Base-by-base conservation (phyloP, 208 protist species). In the Leishmania major region DNA sequence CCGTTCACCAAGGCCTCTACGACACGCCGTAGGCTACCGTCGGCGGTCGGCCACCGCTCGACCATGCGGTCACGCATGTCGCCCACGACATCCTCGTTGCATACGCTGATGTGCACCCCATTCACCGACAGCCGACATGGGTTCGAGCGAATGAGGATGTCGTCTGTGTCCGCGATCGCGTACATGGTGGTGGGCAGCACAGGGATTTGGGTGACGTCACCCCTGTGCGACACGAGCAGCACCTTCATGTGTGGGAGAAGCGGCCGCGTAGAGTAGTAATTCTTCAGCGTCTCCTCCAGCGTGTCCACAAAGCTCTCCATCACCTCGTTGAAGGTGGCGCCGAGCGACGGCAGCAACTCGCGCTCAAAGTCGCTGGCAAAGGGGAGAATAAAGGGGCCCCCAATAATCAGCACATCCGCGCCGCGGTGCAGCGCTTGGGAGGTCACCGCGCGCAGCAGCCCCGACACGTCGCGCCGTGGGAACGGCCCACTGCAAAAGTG, bases 401-500 rank as follows among this genome's bases (percentile, higher is more conserved):
- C 95, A 78, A 97, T 92, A 74, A 97, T 91, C 8, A 97, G 85
- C 25, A 97, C 57, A 76, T 96, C 87, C 2, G 95, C 95, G 25
- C 89, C 92, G 40, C 95, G 93, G 77, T 86, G 83, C 73, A 96
- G 84, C 5, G 95, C 93, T 67, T 92, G 88, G 5, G 35, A 60
- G 19, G 90, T 90, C 22, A 96, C 90, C 25, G 84, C 71, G 51
- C 78, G 83, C 75, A 96, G 90, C 66, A 97, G 79, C 0, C 77
- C 84, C 2, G 40, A 43, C 25, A 96, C 83, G 51, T 96, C 92
- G 28, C 85, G 89, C 17, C 92, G 84, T 28, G 95, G 95, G 76
- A 96, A 96, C 3, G 95, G 95, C 28, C 95, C 95, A 79, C 92
- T 94, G 82, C 93, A 96, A 79, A 96, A 96, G 70, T 96, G 93